Conservation (phyloP, 768 basidiomycete species). For the Gloeostereum incarnatum region DNA sequence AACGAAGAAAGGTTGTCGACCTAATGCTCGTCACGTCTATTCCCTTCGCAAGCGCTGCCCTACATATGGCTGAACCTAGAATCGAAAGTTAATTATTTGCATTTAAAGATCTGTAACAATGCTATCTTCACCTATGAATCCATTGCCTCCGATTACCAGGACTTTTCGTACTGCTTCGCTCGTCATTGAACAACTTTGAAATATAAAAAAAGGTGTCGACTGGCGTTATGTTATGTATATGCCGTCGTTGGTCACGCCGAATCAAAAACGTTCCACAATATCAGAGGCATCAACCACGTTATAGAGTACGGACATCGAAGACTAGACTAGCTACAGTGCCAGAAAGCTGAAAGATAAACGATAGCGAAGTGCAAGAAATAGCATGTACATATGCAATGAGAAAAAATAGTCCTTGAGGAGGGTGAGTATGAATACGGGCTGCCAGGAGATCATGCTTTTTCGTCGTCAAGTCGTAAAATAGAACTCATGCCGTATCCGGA, state of each 20-base stretch:
- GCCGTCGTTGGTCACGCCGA: no score
- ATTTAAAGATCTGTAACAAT: background rate
- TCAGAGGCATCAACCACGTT: no score
- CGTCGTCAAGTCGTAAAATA: constrained; percentile 2
- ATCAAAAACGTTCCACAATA: no score
- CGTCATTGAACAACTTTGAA: no score
- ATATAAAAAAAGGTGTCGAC: no score
- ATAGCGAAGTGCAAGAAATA: background rate
- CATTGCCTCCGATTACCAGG: constrained; percentile 97
- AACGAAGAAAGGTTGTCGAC: constrained; percentile 24
- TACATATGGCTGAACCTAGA: constrained; percentile 88
- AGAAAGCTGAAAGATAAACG: background rate
- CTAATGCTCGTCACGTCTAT: constrained; percentile 87
- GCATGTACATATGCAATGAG: background rate
- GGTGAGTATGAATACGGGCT: no score
- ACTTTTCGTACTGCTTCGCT: constrained; percentile 26
- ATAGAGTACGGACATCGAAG: constrained; percentile 6
- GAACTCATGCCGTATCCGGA: constrained; percentile 1
- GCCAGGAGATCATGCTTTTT: background rate
- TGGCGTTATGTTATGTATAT: no score
- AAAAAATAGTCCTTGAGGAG: no score
- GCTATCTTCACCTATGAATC: constrained; percentile 73
- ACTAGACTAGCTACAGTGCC: background rate
- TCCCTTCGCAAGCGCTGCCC: constrained; percentile 75
- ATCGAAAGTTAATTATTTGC: constrained; percentile 5